Percentiles rank a stretch among this genome's conserved stretches.
phyloP scores from a whole-genome alignment of 805 yeast species.

The Clavispora vitiphila region DNA sequence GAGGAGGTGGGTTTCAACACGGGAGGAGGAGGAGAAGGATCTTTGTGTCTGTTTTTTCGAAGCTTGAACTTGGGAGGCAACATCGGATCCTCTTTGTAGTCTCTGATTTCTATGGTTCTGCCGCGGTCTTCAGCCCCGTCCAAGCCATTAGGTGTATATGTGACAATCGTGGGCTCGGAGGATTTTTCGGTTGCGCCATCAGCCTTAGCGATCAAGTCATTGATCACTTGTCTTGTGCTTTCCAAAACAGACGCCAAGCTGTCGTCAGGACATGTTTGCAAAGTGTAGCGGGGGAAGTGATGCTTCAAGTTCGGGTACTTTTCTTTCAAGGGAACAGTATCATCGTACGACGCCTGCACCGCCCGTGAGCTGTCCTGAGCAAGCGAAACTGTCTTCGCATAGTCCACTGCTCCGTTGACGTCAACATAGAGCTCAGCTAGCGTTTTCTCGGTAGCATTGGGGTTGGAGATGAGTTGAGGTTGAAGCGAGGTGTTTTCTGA shows the following conservation, averaged over 20 bases:
- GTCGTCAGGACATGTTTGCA: conserved; percentile 40
- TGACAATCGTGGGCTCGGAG: conserved; percentile 11
- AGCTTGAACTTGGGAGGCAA: conserved; percentile 74
- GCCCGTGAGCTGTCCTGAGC: background rate
- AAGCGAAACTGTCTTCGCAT: background rate
- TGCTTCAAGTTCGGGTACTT: conserved; percentile 35
- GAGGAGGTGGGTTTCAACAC: conserved; percentile 51
- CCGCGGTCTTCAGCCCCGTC: conserved; percentile 12
- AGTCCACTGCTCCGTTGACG: conserved; percentile 18
- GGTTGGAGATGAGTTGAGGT: background rate
- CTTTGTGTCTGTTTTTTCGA: conserved; percentile 60
- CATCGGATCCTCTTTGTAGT: conserved; percentile 74
- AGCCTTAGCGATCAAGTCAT: conserved; percentile 43
- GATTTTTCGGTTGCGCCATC: conserved; percentile 29
- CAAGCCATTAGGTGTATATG: background rate
- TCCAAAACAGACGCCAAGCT: conserved; percentile 43
- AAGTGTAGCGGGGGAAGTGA: conserved; percentile 31
- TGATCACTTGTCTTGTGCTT: conserved; percentile 55
- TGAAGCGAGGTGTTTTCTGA: background rate
- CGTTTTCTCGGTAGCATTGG: conserved; percentile 3
- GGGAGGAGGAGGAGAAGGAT: conserved; percentile 63
- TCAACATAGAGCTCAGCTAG: conserved; percentile 21
- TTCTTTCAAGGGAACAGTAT: conserved; percentile 55
- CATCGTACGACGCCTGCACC: conserved; percentile 47
- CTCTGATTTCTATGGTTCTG: conserved; percentile 60